Percentiles rank a stretch among this genome's conserved stretches.
phyloP scores from a whole-genome alignment of 306 rosid species.

The Cucurbita maxima region DNA sequence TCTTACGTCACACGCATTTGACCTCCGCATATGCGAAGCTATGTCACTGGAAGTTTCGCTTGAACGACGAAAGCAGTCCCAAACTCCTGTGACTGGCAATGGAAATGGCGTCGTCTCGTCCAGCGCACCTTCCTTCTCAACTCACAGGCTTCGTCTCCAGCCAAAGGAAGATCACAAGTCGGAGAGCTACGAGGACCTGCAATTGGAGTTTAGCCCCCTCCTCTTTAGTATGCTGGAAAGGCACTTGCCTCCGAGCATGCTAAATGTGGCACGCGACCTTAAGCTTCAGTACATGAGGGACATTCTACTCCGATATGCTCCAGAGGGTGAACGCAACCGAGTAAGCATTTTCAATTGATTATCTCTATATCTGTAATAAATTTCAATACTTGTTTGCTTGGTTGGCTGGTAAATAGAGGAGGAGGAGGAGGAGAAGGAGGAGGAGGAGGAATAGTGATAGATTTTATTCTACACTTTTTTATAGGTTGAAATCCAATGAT shows the following conservation, averaged over 20 bases:
- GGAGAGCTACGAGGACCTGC: conserved; percentile 62
- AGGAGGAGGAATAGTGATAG: background rate
- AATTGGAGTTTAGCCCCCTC: conserved; percentile 56
- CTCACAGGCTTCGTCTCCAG: conserved; percentile 30
- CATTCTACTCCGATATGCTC: conserved; percentile 53
- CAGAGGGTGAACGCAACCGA: conserved; percentile 59
- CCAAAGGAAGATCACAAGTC: conserved; percentile 59
- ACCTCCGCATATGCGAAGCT: conserved; percentile 6
- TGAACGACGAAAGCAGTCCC: conserved; percentile 30
- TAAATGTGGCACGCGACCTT: conserved; percentile 38
- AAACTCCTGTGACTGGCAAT: conserved; percentile 19
- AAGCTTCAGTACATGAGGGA: conserved; percentile 62
- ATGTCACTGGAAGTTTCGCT: conserved; percentile 38
- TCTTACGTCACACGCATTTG: background rate
- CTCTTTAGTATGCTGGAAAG: conserved; percentile 72
- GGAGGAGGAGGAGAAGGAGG: background rate
- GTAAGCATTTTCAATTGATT: conserved; percentile 15
- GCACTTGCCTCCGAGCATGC: conserved; percentile 53
- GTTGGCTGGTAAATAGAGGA: background rate
- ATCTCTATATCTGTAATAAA: background rate
- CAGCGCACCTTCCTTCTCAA: conserved; percentile 4
- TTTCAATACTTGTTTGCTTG: background rate
- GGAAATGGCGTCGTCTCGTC: conserved; percentile 19
- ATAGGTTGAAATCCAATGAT: background rate
- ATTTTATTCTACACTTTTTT: background rate